Evolutionary conservation across 2,329 filamentous ascomycete species (phyloP), one percentile per base, ranked within the genome.

Genomic region (Hypoxylon rubiginosum): DNA sequence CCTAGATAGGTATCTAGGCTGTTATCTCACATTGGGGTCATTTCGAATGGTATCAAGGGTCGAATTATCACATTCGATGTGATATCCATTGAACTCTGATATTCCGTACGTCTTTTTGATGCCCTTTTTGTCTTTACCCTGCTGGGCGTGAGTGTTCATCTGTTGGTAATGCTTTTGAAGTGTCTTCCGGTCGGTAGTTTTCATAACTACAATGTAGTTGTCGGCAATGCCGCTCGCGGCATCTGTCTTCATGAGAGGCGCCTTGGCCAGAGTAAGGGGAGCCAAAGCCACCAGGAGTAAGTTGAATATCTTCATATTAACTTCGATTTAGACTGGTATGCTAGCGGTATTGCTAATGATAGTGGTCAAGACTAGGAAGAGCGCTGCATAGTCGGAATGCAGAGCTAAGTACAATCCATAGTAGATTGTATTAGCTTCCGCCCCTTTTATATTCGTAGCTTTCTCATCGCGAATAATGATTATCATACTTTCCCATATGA

Each of bases 131-230:
- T 46, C 64, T 2, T 32, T 52, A 6, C 58, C 19, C 26, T 52
- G 55, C 17, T 52, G 56, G 11, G 67, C 61, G 21, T 34, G 58
- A n/a, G 58, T 48, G 13, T 67, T 63, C 9, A 74, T 54, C 17
- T 67, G 58, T 15, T 50, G 57, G 17, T 71, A 73, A 46, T 73
- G 73, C 7, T 46, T 49, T 30, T 69, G 66, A 7, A 70, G 57
- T 2, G 36, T 58, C 13, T 51, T 34, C 9, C 56, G 10, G 7
- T 64, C 53, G 9, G 69, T 41, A 7, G 49, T 49, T 52, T 73
- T 73, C 67, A 75, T 66, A 41, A 73, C 70, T 36, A 74, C 73
- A 34, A 75, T 71, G 50, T 74, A 75, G 64, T 71, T 72, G 57
- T 74, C 58, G 3, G 58, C 57, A 36, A 75, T 67, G n/a, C 41